Evolutionary conservation across 495 filamentous ascomycete genomes (phyloP).

Genomic region (Paragyromitra xinjiangensis): DNA sequence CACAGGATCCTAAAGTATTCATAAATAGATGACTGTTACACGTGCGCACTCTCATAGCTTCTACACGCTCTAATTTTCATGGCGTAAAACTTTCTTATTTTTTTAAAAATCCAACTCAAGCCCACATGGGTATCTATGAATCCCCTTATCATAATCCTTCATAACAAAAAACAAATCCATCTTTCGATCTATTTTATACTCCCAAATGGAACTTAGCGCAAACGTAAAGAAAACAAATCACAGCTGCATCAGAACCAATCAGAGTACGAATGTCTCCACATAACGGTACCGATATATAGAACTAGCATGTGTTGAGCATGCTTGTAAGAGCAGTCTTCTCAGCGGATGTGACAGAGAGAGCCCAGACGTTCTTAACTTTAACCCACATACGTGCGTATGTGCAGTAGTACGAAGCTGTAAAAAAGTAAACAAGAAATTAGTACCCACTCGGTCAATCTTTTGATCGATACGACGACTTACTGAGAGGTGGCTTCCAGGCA

Average conservation of each 20-base stretch:
- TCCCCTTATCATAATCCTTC: neutral
- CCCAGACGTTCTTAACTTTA: conserved; percentile 71
- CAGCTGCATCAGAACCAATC: neutral
- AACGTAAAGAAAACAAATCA: neutral
- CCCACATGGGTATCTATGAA: neutral
- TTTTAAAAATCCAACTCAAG: neutral
- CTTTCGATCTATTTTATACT: neutral
- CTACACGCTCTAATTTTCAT: neutral
- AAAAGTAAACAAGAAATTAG: conserved; percentile 6
- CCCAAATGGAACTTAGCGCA: neutral
- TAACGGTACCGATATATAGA: neutral
- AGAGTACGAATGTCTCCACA: neutral
- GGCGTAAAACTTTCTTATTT: neutral
- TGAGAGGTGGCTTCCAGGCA: conserved; percentile 74
- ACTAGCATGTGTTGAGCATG: conserved; percentile 73
- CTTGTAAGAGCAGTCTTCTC: conserved; percentile 70
- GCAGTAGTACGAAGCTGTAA: conserved; percentile 70
- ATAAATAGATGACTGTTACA: neutral
- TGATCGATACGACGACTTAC: conserved; percentile 56
- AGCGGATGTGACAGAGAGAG: conserved; percentile 66
- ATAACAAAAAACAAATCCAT: neutral
- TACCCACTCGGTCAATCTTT: neutral
- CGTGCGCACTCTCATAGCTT: neutral
- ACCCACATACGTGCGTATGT: conserved; percentile 78
- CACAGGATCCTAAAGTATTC: neutral